A percentile compares a stretch with the other conserved stretches of the same genome.
These are phyloP conservation scores for Mrakia hoshinonis DNA, from an alignment of 768 basidiomycete genomes.

Conservation along the genomic window DNA sequence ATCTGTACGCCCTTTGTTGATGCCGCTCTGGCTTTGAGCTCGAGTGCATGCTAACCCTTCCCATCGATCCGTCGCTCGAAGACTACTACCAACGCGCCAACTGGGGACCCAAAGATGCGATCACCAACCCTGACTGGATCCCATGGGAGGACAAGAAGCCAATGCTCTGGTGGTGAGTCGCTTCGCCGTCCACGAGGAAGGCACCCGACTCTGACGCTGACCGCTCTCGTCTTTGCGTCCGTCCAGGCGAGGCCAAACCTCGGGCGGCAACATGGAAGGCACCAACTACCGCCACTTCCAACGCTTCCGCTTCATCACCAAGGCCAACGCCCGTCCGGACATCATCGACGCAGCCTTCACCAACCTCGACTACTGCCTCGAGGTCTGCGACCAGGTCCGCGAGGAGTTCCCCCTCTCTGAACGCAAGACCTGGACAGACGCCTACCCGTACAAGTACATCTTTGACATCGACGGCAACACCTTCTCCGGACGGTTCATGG, in stretches of 20 bases:
- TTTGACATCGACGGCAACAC: conserved; percentile 18
- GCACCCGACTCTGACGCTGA: not conserved
- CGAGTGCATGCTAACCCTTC: not conserved
- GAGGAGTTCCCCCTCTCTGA: not conserved
- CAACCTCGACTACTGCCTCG: conserved; percentile 15
- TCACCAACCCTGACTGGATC: not conserved
- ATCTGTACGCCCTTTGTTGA: not conserved
- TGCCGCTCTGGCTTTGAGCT: not conserved
- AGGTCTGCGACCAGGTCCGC: not conserved
- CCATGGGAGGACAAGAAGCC: not conserved
- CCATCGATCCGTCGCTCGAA: not conserved
- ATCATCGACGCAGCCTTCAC: conserved; percentile 13
- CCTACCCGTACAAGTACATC: conserved; percentile 12
- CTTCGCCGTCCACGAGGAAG: not conserved
- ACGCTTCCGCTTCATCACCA: conserved; percentile 14
- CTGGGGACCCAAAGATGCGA: not conserved
- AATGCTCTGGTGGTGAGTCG: conserved; percentile 5
- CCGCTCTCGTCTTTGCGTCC: not conserved
- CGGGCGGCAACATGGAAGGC: conserved; percentile 9
- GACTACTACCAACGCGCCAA: conserved; percentile 11
- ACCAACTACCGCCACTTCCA: conserved; percentile 10
- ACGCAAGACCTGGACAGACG: not conserved
- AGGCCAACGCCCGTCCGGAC: conserved; percentile 8
- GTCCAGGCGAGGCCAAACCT: conserved; percentile 5
- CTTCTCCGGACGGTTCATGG: conserved; percentile 2